Evolutionary conservation across 192 early-diverging fungal genomes (phyloP), one percentile per base, ranked within the genome.

Genomic region (Umbelopsis sp.): DNA sequence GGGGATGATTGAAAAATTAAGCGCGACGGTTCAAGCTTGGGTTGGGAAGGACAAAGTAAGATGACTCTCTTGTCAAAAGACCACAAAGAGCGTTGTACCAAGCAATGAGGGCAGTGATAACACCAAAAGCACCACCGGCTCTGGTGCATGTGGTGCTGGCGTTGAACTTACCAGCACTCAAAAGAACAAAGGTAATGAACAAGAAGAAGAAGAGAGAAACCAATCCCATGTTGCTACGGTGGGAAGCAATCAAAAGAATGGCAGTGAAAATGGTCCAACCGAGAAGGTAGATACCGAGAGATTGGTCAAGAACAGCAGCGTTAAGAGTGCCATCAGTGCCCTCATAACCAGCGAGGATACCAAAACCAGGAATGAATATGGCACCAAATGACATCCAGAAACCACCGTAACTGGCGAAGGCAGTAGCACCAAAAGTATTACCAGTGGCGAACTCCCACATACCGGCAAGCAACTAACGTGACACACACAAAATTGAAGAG

Each of bases 351-450:
- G 53, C 72, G n/a, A 75, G 65, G 50, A 90, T 75, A 25, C 79
- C 81, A 27, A 86, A 86, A 35, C 80, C 82, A 10, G 90, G 87
- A 48, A 84, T 84, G 52, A 87, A 74, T 35, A 91, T 84, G 10
- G 74, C 78, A 25, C 78, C 87, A 37, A 76, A 92, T 5, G 90
- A 78, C 52, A 89, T 73, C 91, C 87, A 92, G 84, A 88, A 90
- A 27, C 84, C 90, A 64, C 84, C 88, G 27, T 87, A 91, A 23
- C 86, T 86, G 48, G 87, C 82, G 79, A 93, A 93, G 11, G 89
- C 91, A 13, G 91, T 93, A 61, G 91, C 91, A 72, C 92, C 91
- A 83, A 94, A 93, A 11, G 90, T 92, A 73, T 94, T 93, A 61
- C 90, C 87, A 4, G 79, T 75, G 41, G 84, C 83, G 76, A 92